A percentile compares a stretch with the other conserved stretches of the same genome.
phyloP scores from a whole-genome alignment of 805 yeast species.

The Lipomyces starkeyi region DNA sequence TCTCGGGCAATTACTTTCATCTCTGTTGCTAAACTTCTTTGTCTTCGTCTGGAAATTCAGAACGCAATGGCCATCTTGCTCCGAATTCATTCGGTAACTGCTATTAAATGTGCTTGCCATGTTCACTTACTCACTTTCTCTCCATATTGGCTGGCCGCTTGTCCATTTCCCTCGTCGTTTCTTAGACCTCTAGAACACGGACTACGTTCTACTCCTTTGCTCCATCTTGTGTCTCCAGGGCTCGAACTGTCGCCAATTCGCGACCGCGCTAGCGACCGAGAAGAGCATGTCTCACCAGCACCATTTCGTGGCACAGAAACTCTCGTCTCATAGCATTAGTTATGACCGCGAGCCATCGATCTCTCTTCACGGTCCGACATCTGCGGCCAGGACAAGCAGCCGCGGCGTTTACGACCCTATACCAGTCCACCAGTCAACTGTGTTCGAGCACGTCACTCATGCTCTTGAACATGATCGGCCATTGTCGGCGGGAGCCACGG shows the following conservation, averaged over 20 bases:
- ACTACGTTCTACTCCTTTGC: no score
- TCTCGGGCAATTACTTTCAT: no score
- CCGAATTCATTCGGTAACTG: no score
- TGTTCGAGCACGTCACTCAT: slow-evolving; percentile 10
- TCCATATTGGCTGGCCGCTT: no score
- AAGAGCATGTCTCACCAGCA: background rate
- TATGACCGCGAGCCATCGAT: background rate
- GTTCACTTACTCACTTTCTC: no score
- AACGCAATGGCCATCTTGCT: no score
- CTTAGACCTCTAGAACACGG: no score
- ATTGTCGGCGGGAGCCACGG: background rate
- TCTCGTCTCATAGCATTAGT: background rate
- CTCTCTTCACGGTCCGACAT: background rate
- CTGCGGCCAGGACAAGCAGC: background rate
- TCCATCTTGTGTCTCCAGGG: no score
- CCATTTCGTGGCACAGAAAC: background rate
- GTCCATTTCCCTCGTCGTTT: no score
- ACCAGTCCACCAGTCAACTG: background rate
- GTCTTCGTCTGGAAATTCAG: no score
- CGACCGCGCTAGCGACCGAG: background rate
- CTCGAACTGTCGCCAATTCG: background rate
- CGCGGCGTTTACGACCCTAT: background rate
- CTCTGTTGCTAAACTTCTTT: no score
- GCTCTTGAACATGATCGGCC: slow-evolving; percentile 15
- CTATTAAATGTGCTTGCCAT: no score